phyloP scores from a whole-genome alignment of 306 rosid genomes.

The Acacia acuminata region DNA sequence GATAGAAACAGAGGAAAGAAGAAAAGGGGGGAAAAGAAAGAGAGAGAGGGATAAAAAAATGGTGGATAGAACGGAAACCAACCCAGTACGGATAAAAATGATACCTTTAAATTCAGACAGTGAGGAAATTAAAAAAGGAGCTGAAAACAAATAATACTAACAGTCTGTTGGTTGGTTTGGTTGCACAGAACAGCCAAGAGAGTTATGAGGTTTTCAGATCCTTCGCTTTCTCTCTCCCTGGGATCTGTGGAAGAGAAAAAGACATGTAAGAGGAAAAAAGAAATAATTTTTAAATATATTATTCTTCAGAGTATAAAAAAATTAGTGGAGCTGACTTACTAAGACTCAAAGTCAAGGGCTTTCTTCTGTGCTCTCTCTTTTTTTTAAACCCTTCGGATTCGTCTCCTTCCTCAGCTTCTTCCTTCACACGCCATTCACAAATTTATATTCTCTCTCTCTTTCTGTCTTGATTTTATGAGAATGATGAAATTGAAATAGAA shows the following conservation, averaged over 20 bases:
- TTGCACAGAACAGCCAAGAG: constrained; percentile 35
- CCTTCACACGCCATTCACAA: constrained; percentile 23
- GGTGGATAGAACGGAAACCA: constrained; percentile 57
- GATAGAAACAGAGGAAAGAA: constrained; percentile 30
- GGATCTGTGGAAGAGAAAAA: constrained; percentile 61
- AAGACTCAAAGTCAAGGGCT: constrained; percentile 41
- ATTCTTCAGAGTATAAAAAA: neutral
- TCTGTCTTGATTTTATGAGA: neutral
- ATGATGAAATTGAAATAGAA: neutral
- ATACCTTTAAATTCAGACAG: constrained; percentile 50
- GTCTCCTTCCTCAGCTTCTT: neutral
- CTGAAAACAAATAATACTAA: constrained; percentile 2
- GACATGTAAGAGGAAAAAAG: constrained; percentile 31
- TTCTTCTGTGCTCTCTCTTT: neutral
- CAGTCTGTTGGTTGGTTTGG: constrained; percentile 24
- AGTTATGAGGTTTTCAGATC: constrained; percentile 46
- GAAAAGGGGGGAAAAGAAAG: neutral
- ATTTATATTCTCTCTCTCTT: neutral
- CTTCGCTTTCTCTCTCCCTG: constrained; percentile 38
- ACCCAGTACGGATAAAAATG: constrained; percentile 49
- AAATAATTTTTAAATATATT: neutral
- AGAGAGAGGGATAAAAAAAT: neutral
- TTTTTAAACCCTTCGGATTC: neutral
- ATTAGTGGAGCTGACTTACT: constrained; percentile 34
- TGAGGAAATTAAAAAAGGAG: constrained; percentile 35